Evolutionary conservation across 108 stramenopile species (phyloP).

Genomic region (Nitzschia inconspicua): DNA sequence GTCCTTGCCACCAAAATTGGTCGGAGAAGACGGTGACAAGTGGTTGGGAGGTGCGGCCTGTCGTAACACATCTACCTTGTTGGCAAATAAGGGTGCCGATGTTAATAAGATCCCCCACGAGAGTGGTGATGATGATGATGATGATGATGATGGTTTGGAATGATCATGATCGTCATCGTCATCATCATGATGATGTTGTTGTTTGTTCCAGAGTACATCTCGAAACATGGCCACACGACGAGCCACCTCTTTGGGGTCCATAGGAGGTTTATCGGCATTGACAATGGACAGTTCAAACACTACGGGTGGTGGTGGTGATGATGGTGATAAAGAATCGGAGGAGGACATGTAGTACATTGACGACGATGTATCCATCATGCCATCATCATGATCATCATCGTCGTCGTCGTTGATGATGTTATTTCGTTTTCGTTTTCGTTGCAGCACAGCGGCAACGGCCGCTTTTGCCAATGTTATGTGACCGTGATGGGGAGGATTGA

Average conservation of each 20-base stretch:
- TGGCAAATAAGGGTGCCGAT: constrained; percentile 68
- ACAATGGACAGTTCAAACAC: constrained; percentile 78
- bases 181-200: background rate
- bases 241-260: constrained; percentile 52
- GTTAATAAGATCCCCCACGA: constrained; percentile 83
- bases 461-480: constrained; percentile 75
- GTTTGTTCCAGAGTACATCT: constrained; percentile 16
- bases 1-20: background rate
- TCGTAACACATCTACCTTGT: constrained; percentile 35
- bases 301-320: too few relatives aligned
- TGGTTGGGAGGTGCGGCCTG: too few relatives aligned
- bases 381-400: constrained; percentile 13
- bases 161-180: background rate
- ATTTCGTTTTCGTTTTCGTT: constrained; percentile 13
- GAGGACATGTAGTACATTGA: background rate
- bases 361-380: too few relatives aligned
- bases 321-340: too few relatives aligned
- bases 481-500: constrained; percentile 87
- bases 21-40: too few relatives aligned
- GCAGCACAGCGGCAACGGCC: constrained; percentile 34
- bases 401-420: constrained; percentile 3
- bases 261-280: constrained; percentile 83
- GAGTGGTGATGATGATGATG: constrained; percentile 42
- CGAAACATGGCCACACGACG: constrained; percentile 54
- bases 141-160: constrained; percentile 27